Evolutionary conservation across 257 asterid species (phyloP), one percentile per base, ranked within the genome.

Genomic region (Vinca minor): DNA sequence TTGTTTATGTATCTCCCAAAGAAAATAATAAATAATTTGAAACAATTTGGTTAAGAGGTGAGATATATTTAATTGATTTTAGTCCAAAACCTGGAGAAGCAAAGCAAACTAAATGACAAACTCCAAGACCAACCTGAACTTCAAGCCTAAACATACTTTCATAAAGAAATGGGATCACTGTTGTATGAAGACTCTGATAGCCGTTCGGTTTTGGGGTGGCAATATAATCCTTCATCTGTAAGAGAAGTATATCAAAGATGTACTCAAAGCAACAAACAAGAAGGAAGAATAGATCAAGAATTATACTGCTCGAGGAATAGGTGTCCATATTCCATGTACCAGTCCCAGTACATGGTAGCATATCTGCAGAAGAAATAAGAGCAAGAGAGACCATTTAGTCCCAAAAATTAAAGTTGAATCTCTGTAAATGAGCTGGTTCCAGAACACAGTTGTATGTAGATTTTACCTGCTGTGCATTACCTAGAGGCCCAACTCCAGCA

Each of bases 341-440:
- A 91, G 84, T 68, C 96, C 97, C 72, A 91, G 96, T 75, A 91
- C 85, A 78, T 91, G 96, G 80, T 91, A 91, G 83, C 97, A 87
- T 74, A 87, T 91, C 97, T 90, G 75, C 58, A 50, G 20, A 52
- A 57, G 31, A 70, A 74, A 62, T 52, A 75, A 34, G 57, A 12
- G 71, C 67, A 35, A 75, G 70, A 74, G 45, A 61, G 62, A 55
- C 45, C 65, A 48, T 17, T 70, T 29, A 66, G 54, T 23, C 18
- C 52, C n/a, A n/a, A n/a, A n/a, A n/a, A n/a, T n/a, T n/a, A n/a
- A n/a, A n/a, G n/a, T n/a, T n/a, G n/a, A 36, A 56, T 10, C 4
- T 10, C 47, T 57, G 23, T 14, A 52, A 17, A 14, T 41, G n/a
- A 20, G 60, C 34, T 45, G 28, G 45, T 63, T 48, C 67, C 31